Percentiles rank a stretch among this genome's conserved stretches.
Conservation (phyloP, 2,329 filamentous ascomycete species). For the Aspergillus candidus region DNA sequence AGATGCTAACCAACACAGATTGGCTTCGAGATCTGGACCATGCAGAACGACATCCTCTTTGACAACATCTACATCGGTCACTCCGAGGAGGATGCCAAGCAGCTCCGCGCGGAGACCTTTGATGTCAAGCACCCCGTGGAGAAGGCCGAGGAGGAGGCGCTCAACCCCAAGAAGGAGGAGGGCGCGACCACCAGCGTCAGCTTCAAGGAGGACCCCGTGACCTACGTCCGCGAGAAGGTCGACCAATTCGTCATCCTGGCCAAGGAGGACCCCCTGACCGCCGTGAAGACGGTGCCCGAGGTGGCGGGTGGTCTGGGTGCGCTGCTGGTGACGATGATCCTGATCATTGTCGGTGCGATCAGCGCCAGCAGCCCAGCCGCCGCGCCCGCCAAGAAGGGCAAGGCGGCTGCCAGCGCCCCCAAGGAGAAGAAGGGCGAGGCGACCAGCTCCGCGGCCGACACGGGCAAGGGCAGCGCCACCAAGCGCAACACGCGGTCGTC, state of each 20-base stretch:
- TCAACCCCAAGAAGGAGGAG: constrained; percentile 70
- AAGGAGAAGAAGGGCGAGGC: constrained; percentile 62
- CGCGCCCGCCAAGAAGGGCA: constrained; percentile 65
- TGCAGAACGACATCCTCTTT: constrained; percentile 98
- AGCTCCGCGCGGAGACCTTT: constrained; percentile 84
- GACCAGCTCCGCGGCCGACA: constrained; percentile 57
- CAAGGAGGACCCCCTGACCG: constrained; percentile 74
- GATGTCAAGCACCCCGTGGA: constrained; percentile 81
- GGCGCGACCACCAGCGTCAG: constrained; percentile 65
- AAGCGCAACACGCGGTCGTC: constrained; percentile 52
- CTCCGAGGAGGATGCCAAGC: constrained; percentile 85
- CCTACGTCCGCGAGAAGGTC: constrained; percentile 85
- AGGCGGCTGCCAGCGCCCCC: constrained; percentile 60
- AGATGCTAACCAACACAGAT: constrained; percentile 74
- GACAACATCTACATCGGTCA: constrained; percentile 99
- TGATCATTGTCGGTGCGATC: constrained; percentile 63
- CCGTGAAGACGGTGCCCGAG: constrained; percentile 85
- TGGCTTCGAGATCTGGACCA: constrained; percentile 99
- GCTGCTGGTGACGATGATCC: constrained; percentile 62
- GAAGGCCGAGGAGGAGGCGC: constrained; percentile 69
- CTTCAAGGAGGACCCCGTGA: constrained; percentile 86
- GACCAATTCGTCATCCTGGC: constrained; percentile 83
- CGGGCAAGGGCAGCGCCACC: constrained; percentile 65
- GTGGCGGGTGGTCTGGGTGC: constrained; percentile 75
- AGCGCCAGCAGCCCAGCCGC: constrained; percentile 57